These are phyloP conservation scores for Hypomyces rosellus DNA, from an alignment of 2,329 filamentous ascomycete species.

Conservation along the genomic window DNA sequence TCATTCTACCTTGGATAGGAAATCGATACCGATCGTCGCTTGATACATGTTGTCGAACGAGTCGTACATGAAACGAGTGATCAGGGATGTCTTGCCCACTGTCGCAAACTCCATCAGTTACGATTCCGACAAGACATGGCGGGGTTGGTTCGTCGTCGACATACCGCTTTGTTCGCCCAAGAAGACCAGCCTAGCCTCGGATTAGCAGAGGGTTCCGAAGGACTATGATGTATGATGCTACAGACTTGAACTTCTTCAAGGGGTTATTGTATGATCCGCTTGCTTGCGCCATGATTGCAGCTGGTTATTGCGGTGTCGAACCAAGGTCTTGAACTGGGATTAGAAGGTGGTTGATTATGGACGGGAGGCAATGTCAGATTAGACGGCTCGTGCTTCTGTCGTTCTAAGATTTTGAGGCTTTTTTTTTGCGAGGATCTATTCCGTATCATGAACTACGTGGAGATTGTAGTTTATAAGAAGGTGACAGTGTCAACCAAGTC, in stretches of 20 bases:
- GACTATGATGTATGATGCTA: neutral
- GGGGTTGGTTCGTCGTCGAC: conserved; percentile 21
- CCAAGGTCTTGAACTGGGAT: neutral
- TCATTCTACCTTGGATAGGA: conserved; percentile 81
- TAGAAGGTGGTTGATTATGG: too few species aligned
- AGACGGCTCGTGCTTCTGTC: too few species aligned
- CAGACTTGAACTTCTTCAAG: conserved; percentile 98
- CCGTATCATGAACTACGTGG: too few species aligned
- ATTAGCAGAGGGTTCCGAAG: neutral
- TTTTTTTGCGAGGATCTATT: too few species aligned
- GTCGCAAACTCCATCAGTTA: conserved; percentile 22
- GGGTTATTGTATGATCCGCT: conserved; percentile 95
- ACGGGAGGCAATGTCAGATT: too few species aligned
- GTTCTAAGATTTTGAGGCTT: too few species aligned
- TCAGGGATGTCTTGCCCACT: conserved; percentile 98
- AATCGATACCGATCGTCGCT: conserved; percentile 98
- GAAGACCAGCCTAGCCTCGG: conserved; percentile 71
- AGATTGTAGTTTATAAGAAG: too few species aligned
- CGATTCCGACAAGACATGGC: conserved; percentile 1
- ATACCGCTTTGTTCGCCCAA: conserved; percentile 97
- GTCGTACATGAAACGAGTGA: conserved; percentile 99
- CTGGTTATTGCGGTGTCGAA: neutral
- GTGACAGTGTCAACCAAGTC: too few species aligned
- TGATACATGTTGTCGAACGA: conserved; percentile 99
- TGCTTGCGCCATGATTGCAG: conserved; percentile 65